A percentile compares a stretch with the other conserved stretches of the same genome.
Conservation (phyloP, 768 basidiomycete genomes). For the Cystobasidium onofrii region DNA sequence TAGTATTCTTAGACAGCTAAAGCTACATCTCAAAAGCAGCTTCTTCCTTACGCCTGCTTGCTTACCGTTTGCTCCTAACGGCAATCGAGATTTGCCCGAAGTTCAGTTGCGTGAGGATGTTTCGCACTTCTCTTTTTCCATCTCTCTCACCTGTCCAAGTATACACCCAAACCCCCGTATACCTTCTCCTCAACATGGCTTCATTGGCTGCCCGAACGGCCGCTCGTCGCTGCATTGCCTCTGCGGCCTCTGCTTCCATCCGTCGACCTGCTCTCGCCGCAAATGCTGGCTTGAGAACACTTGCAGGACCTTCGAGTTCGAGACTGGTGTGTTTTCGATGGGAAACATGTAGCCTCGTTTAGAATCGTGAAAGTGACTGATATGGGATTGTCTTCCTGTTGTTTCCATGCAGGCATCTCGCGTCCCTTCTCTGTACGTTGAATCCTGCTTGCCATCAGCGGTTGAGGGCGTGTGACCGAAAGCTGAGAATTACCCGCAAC, state of each 20-base stretch:
- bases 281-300: conserved; percentile 7
- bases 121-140: background rate
- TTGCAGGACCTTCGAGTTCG: conserved; percentile 17
- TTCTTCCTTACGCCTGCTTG: too few relatives aligned
- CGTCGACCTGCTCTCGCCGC: background rate
- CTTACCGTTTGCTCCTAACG: background rate
- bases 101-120: background rate
- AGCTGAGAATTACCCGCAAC: background rate
- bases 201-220: conserved; percentile 13
- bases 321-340: conserved; percentile 8
- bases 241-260: conserved; percentile 20
- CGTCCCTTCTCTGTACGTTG: background rate
- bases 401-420: background rate
- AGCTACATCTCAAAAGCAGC: too few relatives aligned
- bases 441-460: background rate
- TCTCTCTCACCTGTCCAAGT: background rate
- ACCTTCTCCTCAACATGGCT: background rate
- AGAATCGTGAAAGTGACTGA: background rate
- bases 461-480: background rate
- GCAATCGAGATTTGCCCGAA: background rate
- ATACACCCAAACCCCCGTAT: background rate
- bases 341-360: too few relatives aligned
- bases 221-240: conserved; percentile 13
- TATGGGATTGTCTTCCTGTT: background rate
- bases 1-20: too few relatives aligned